Conservation (phyloP, 1,284 basidiomycete genomes). For the Moesziomyces globuligerus region DNA sequence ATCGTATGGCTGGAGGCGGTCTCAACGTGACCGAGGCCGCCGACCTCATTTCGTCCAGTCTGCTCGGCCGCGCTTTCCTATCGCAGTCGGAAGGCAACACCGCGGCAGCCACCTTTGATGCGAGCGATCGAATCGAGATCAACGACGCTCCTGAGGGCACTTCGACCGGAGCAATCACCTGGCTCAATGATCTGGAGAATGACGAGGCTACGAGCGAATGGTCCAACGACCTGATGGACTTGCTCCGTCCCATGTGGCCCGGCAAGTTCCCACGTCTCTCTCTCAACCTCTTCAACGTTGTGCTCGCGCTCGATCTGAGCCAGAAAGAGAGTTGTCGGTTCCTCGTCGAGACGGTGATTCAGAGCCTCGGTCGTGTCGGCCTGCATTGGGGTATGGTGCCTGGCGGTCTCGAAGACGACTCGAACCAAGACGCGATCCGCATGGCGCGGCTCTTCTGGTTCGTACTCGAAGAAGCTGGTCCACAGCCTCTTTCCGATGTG, state of each 20-base stretch:
- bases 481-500: slow-evolving; percentile 28
- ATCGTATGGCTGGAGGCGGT: slow-evolving; percentile 74
- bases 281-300: slow-evolving; percentile 62
- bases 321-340: slow-evolving; percentile 48
- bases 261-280: slow-evolving; percentile 55
- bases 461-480: slow-evolving; percentile 35
- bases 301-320: slow-evolving; percentile 57
- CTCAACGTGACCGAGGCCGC: slow-evolving; percentile 77
- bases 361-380: slow-evolving; percentile 45
- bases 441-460: slow-evolving; percentile 58
- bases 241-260: slow-evolving; percentile 58
- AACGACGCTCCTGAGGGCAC: slow-evolving; percentile 5
- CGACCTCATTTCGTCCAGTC: slow-evolving; percentile 72
- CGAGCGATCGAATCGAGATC: slow-evolving; percentile 58
- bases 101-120: slow-evolving; percentile 68
- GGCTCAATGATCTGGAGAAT: slow-evolving; percentile 90
- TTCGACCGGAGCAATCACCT: slow-evolving; percentile 74
- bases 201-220: slow-evolving; percentile 71
- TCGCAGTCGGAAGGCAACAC: slow-evolving; percentile 16
- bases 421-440: slow-evolving; percentile 13
- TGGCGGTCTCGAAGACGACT: slow-evolving; percentile 46
- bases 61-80: slow-evolving; percentile 36
- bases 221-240: slow-evolving; percentile 38
- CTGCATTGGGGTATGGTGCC: slow-evolving; percentile 61
- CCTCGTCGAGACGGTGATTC: slow-evolving; percentile 49